Base-by-base conservation (phyloP, 2,329 filamentous ascomycete genomes). In the Bipolaris oryzae region DNA sequence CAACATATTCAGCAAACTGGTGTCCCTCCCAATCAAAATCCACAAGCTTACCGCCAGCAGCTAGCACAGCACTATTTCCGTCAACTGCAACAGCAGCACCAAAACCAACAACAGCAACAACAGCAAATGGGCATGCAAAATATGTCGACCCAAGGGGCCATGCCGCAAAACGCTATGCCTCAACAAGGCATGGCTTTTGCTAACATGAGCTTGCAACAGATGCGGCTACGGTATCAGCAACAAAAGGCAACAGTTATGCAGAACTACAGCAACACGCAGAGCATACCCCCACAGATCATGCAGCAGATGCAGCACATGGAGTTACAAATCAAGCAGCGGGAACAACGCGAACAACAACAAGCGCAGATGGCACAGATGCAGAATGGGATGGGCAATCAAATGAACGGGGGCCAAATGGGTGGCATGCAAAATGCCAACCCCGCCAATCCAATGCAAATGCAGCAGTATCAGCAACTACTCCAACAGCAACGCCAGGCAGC, bases 1-100 rank as follows among this genome's bases (percentile, higher is more conserved):
- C 62, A 71, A 61, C 71, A 73, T 41, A 69, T 74, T 34, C 67
- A 73, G 53, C 55, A 68, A n/a, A 62, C 76, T 33, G 71, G 72
- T 33, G 58, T 74, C 28, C 72, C 73, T 11, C 54, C 49, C n/a
- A 66, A 66, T 11, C 70, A 74, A 49, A 69, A 70, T 33, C 61
- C 64, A 1, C 60, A 64, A 33, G 6, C 52, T 1, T 74, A 75
- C 45, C 63, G 67, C 37, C 63, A 70, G 21, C 58, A 68, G 38
- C 62, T 75, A 11, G 71, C 69, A 23, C 61, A 63, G 9, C 56
- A 60, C 25, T 70, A 65, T 48, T 69, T 65, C 57, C 69, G 60
- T 18, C 65, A 67, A 47, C 18, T 63, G 31, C 66, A 74, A 25
- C 72, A 74, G 39, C 62, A 53, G 42, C 66, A 75, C 25, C 73